These are phyloP conservation scores for Chlamydomonas asymmetrica DNA, from an alignment of 139 green algal genomes.

Conservation along the genomic window DNA sequence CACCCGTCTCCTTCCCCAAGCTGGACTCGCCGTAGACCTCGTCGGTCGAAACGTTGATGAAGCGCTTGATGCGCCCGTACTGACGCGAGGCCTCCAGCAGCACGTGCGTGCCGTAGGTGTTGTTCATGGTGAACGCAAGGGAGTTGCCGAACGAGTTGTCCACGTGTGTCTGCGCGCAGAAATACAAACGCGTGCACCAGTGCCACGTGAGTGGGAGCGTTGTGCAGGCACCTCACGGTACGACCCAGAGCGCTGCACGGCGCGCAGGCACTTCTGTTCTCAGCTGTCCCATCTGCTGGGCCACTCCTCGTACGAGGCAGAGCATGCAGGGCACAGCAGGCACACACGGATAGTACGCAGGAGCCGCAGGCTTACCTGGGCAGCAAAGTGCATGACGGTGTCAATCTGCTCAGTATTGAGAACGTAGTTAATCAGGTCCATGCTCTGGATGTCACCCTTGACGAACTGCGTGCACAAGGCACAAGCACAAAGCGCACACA, in stretches of 20 bases:
- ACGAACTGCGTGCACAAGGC: conserved; percentile 73
- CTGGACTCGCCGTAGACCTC: conserved; percentile 87
- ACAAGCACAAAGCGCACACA: too few species aligned
- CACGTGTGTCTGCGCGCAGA: conserved; percentile 87
- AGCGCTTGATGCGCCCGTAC: conserved; percentile 78
- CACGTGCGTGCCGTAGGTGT: conserved; percentile 96
- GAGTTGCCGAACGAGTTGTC: conserved; percentile 98
- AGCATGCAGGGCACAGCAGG: too few species aligned
- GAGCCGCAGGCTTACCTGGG: too few species aligned
- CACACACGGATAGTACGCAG: too few species aligned
- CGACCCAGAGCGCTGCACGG: too few species aligned
- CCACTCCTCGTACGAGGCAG: too few species aligned
- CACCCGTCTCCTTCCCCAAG: conserved; percentile 66
- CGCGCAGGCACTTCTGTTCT: too few species aligned
- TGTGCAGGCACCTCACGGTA: too few species aligned
- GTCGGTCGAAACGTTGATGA: conserved; percentile 91
- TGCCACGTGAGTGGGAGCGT: too few species aligned
- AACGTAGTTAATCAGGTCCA: conserved; percentile 89
- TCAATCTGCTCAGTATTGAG: conserved; percentile 88
- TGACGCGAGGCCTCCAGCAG: conserved; percentile 89
- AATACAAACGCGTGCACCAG: not conserved
- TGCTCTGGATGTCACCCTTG: conserved; percentile 90
- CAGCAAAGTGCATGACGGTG: conserved; percentile 98
- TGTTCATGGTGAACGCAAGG: conserved; percentile 95
- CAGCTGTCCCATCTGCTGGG: too few species aligned